Conservation (phyloP, 2,329 filamentous ascomycete genomes). For the Neonectria faginata region DNA sequence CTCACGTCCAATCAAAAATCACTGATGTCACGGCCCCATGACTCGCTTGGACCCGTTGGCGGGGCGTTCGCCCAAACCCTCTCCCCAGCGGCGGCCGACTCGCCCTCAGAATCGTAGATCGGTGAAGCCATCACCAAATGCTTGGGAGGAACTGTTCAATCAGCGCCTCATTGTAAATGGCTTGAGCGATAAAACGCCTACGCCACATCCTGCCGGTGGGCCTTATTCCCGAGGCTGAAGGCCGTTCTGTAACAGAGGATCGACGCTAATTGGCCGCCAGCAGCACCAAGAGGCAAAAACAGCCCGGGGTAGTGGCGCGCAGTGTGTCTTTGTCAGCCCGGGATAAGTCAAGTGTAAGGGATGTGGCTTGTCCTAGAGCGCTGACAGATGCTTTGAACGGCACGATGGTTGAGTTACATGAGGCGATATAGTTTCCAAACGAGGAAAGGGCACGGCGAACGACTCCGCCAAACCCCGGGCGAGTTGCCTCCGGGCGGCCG, state of each 20-base stretch:
- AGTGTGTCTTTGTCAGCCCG: slow-evolving; percentile 25
- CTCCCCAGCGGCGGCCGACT: slow-evolving; percentile 20
- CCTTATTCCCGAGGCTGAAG: slow-evolving; percentile 29
- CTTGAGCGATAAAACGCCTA: slow-evolving; percentile 35
- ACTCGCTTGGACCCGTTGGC: slow-evolving; percentile 45
- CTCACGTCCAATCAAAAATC: slow-evolving; percentile 40
- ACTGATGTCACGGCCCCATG: slow-evolving; percentile 41
- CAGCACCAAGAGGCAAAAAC: slow-evolving; percentile 11
- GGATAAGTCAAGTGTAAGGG: slow-evolving; percentile 18
- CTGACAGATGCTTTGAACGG: slow-evolving; percentile 28
- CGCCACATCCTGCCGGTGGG: slow-evolving; percentile 38
- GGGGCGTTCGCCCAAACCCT: slow-evolving; percentile 38
- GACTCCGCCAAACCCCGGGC: slow-evolving; percentile 34
- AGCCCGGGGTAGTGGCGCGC: slow-evolving; percentile 25
- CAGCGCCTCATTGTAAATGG: slow-evolving; percentile 22
- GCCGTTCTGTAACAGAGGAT: slow-evolving; percentile 34
- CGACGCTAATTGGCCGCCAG: slow-evolving; percentile 22
- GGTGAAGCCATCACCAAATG: slow-evolving; percentile 44
- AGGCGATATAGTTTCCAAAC: slow-evolving; percentile 13
- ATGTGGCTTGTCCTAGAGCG: slow-evolving; percentile 22
- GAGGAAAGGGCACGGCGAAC: slow-evolving; percentile 18
- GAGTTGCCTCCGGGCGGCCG: slow-evolving; percentile 37
- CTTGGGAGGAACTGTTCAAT: slow-evolving; percentile 32
- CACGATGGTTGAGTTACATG: slow-evolving; percentile 19
- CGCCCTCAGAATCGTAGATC: slow-evolving; percentile 30